These are phyloP conservation scores for Aspergillus texensis DNA, from an alignment of 2,329 filamentous ascomycete genomes.

Conservation along the genomic window DNA sequence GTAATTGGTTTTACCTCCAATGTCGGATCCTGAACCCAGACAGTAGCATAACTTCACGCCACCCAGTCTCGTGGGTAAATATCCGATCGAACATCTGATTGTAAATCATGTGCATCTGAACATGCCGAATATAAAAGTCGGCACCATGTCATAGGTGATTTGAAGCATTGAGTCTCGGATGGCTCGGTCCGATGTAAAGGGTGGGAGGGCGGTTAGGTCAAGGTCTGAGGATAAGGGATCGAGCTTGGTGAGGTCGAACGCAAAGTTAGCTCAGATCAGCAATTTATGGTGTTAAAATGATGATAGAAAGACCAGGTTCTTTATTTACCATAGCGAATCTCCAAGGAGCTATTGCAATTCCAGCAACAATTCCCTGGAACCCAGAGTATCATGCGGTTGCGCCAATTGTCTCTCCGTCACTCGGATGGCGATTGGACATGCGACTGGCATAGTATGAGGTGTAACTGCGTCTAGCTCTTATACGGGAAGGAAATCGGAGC, in stretches of 20 bases:
- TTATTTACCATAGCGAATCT: neutral
- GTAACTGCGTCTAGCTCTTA: too few relatives aligned
- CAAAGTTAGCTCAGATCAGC: neutral
- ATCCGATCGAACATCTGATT: neutral
- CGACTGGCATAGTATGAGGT: too few relatives aligned
- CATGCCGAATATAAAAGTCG: neutral
- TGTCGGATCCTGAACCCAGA: too few relatives aligned
- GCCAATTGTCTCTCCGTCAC: too few relatives aligned
- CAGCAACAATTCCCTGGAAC: neutral
- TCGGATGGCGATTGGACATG: too few relatives aligned
- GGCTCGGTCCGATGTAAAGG: neutral
- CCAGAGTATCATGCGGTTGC: too few relatives aligned
- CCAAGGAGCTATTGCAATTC: too few relatives aligned
- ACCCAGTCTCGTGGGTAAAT: neutral
- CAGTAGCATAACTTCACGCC: neutral
- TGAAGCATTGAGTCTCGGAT: neutral
- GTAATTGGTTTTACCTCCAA: neutral
- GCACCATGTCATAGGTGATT: neutral
- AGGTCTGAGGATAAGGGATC: neutral
- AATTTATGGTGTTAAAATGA: neutral
- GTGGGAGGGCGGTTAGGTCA: neutral
- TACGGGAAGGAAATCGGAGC: too few relatives aligned
- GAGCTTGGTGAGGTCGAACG: neutral
- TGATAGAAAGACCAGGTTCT: neutral
- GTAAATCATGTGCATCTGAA: neutral